Percentiles rank a stretch among this genome's conserved stretches.
Evolutionary conservation across 495 filamentous ascomycete genomes (phyloP).

Genomic region (Penicillium odoratum): DNA sequence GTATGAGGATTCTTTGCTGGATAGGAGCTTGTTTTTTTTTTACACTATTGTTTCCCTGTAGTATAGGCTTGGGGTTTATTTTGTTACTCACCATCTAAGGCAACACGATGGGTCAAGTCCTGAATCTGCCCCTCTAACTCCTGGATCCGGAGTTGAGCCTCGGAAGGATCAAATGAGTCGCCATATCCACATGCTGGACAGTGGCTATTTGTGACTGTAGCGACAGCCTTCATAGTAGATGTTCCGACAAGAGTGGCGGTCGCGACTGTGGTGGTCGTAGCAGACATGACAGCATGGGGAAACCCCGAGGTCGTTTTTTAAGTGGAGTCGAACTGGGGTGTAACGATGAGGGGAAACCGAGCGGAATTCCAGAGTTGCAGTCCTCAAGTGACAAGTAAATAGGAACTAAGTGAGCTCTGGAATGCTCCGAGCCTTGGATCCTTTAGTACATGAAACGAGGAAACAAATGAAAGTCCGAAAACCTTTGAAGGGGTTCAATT

Average conservation of each 20-base stretch:
- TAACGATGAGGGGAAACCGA: not conserved
- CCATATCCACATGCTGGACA: constrained; percentile 52
- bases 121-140: constrained; percentile 81
- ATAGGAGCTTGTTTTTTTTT: not conserved
- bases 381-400: not conserved
- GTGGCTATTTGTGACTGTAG: constrained; percentile 29
- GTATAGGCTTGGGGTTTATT: not conserved
- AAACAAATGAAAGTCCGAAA: constrained; percentile 8
- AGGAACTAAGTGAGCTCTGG: not conserved
- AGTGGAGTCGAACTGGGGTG: not conserved
- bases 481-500: constrained; percentile 24
- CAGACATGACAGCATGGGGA: constrained; percentile 30
- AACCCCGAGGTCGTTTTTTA: constrained; percentile 15
- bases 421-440: not conserved
- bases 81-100: constrained; percentile 64
- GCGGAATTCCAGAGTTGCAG: not conserved
- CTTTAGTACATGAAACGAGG: constrained; percentile 1
- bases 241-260: constrained; percentile 39
- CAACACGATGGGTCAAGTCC: constrained; percentile 72
- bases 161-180: constrained; percentile 30
- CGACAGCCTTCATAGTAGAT: constrained; percentile 34
- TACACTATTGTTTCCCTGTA: not conserved
- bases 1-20: not conserved
- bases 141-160: constrained; percentile 67
- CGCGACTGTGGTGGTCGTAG: constrained; percentile 34